A percentile compares a stretch with the other conserved stretches of the same genome.
These are phyloP conservation scores for Phytopythium mirpurense DNA, from an alignment of 352 stramenopile species.

Conservation along the genomic window DNA sequence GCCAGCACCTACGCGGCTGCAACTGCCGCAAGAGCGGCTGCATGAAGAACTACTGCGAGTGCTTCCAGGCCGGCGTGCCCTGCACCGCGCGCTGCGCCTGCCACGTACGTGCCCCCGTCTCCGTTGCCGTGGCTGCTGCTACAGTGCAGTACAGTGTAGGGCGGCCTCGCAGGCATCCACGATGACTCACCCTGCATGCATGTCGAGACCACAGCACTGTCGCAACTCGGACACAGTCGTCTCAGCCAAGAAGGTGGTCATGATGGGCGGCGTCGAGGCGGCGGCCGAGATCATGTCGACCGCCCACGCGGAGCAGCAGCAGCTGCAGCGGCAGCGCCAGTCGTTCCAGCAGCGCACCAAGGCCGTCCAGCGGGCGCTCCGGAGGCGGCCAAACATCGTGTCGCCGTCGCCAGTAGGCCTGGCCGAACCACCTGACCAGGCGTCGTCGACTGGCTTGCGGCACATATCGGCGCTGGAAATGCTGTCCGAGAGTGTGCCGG, in stretches of 20 bases:
- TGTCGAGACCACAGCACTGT: slow-evolving; percentile 26
- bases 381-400: not conserved
- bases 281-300: not conserved
- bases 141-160: too few relatives aligned
- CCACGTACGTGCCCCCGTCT: slow-evolving; percentile 22
- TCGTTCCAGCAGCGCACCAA: not conserved
- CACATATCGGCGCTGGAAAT: slow-evolving; percentile 36
- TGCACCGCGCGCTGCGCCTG: slow-evolving; percentile 84
- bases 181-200: too few relatives aligned
- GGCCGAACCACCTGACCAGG: too few relatives aligned
- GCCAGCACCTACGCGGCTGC: slow-evolving; percentile 90
- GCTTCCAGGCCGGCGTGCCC: slow-evolving; percentile 87
- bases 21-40: slow-evolving; percentile 95
- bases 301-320: not conserved
- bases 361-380: not conserved
- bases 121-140: not conserved
- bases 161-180: too few relatives aligned
- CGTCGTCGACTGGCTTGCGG: not conserved
- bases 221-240: slow-evolving; percentile 65
- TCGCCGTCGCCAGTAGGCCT: too few relatives aligned
- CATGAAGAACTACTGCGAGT: slow-evolving; percentile 98
- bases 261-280: slow-evolving; percentile 29
- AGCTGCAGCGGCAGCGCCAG: not conserved
- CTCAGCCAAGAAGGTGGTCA: slow-evolving; percentile 66
- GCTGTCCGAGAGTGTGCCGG: slow-evolving; percentile 49